These are phyloP conservation scores for Sclerotinia sclerotiorum DNA, from an alignment of 2,329 filamentous ascomycete species.

Conservation along the genomic window DNA sequence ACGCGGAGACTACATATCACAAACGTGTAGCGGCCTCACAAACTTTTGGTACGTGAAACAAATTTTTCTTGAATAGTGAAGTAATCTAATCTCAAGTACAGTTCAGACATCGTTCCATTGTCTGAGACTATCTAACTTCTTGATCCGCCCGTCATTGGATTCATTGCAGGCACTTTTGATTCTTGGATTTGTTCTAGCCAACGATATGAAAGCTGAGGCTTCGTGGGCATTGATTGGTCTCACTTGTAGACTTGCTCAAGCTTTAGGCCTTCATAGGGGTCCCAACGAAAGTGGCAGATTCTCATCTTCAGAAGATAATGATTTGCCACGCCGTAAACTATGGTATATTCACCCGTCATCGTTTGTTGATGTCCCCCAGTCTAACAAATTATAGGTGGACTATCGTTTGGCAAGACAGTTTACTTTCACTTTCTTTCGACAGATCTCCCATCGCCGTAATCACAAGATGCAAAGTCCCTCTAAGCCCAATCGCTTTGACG, in stretches of 20 bases:
- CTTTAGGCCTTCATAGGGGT: conserved; percentile 56
- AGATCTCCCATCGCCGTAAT: conserved; percentile 60
- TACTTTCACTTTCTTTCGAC: conserved; percentile 66
- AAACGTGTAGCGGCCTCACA: conserved; percentile 44
- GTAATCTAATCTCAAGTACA: conserved; percentile 23
- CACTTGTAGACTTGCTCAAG: conserved; percentile 64
- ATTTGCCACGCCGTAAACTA: conserved; percentile 37
- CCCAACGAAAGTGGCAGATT: conserved; percentile 34
- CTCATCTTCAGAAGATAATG: conserved; percentile 37
- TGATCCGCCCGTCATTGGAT: conserved; percentile 63
- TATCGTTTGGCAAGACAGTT: conserved; percentile 65
- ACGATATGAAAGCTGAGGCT: conserved; percentile 69
- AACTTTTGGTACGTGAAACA: conserved; percentile 46
- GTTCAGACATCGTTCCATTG: conserved; percentile 58
- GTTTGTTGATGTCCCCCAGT: background rate
- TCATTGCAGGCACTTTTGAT: conserved; percentile 64
- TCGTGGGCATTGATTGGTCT: conserved; percentile 65
- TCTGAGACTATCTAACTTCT: conserved; percentile 61
- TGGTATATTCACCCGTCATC: conserved; percentile 31
- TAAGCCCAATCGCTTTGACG: conserved; percentile 52
- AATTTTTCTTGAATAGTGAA: background rate
- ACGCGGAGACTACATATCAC: conserved; percentile 61
- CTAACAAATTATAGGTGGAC: conserved; percentile 50
- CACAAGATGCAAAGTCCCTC: conserved; percentile 47
- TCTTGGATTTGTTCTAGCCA: conserved; percentile 62